A percentile compares a stretch with the other conserved stretches of the same genome.
Conservation (phyloP, 2,329 filamentous ascomycete genomes). For the Daldinia sp. region DNA sequence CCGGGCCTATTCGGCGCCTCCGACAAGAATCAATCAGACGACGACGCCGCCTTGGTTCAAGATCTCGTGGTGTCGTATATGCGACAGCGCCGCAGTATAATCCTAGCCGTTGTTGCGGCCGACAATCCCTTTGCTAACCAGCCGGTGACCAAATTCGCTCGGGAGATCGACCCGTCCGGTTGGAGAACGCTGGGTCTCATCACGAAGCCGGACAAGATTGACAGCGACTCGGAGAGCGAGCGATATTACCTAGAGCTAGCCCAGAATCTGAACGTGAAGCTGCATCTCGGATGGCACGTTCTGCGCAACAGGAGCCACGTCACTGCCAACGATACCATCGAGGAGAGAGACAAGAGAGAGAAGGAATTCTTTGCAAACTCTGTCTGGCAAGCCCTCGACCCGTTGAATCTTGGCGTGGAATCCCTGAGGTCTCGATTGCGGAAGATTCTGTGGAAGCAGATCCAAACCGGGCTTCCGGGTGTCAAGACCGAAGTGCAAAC, state of each 20-base stretch:
- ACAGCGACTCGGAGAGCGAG: constrained; percentile 47
- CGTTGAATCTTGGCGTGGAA: constrained; percentile 54
- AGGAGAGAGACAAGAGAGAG: constrained; percentile 52
- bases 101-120: constrained; percentile 64
- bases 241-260: constrained; percentile 48
- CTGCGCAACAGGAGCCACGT: constrained; percentile 54
- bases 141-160: constrained; percentile 58
- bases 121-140: constrained; percentile 67
- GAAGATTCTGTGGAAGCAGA: constrained; percentile 54
- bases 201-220: constrained; percentile 59
- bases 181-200: constrained; percentile 63
- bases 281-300: constrained; percentile 56
- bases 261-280: constrained; percentile 51
- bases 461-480: constrained; percentile 50
- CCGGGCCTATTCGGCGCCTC: constrained; percentile 62
- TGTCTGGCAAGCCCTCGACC: constrained; percentile 45
- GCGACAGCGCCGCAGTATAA: constrained; percentile 63
- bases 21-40: constrained; percentile 55
- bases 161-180: constrained; percentile 45
- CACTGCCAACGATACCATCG: constrained; percentile 45
- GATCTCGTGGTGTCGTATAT: constrained; percentile 65
- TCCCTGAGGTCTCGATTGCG: constrained; percentile 57
- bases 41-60: constrained; percentile 56
- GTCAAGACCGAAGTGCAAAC: constrained; percentile 52
- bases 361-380: constrained; percentile 51